These are phyloP conservation scores for Naganishia sp. DNA, from an alignment of 1,284 basidiomycete genomes.

Conservation along the genomic window DNA sequence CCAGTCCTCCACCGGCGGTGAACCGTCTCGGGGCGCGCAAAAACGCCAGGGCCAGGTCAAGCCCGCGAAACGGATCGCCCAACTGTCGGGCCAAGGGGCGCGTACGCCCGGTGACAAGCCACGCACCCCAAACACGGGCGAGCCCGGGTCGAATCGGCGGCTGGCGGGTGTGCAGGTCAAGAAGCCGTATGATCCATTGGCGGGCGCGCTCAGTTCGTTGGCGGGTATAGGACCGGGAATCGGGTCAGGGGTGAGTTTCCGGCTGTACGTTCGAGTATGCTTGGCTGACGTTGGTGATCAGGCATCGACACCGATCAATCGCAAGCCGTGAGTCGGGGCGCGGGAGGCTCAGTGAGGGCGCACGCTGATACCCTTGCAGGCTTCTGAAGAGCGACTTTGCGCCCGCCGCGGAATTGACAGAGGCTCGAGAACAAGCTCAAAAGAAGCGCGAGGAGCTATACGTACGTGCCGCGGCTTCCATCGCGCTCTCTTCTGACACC, in stretches of 20 bases:
- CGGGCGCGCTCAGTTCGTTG: conserved; percentile 21
- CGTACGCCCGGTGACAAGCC: conserved; percentile 13
- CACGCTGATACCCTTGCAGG: neutral
- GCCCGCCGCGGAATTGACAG: neutral
- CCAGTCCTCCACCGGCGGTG: neutral
- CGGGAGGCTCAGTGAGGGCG: neutral
- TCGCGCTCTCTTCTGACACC: neutral
- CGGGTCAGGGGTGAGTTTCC: conserved; percentile 6
- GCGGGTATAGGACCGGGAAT: neutral
- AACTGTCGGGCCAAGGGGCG: conserved; percentile 2
- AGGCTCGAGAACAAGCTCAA: neutral
- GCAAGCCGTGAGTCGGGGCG: conserved; percentile 11
- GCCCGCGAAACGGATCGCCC: conserved; percentile 3
- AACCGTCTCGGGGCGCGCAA: neutral
- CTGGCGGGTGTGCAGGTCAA: neutral
- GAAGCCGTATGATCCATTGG: conserved; percentile 21
- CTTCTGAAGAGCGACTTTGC: neutral
- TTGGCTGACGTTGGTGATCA: neutral
- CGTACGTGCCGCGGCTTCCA: neutral
- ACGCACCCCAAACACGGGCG: neutral
- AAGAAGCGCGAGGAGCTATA: conserved; percentile 4
- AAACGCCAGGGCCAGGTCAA: conserved; percentile 9
- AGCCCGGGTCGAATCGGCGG: neutral
- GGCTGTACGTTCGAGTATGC: too few relatives aligned
- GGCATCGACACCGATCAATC: conserved; percentile 18